Evolutionary conservation across 2,329 filamentous ascomycete genomes (phyloP).

Genomic region (Ascochyta viciae-villosae): DNA sequence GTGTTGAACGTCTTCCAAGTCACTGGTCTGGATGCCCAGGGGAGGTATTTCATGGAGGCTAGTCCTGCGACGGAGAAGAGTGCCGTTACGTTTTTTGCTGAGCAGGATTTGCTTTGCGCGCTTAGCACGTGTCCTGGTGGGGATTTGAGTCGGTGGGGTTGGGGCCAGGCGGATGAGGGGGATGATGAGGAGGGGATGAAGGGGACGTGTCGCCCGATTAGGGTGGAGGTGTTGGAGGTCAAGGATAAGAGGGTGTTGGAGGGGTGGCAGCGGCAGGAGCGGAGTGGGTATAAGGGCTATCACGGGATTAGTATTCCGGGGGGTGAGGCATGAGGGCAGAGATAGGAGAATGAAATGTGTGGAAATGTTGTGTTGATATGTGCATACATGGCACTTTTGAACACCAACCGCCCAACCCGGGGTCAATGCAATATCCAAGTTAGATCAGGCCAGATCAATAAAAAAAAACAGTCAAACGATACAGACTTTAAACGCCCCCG

Average conservation of each 20-base stretch:
- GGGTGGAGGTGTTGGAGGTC: conserved; percentile 74
- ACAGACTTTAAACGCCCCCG: conserved; percentile 18
- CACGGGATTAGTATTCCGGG: conserved; percentile 68
- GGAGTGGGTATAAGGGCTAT: conserved; percentile 67
- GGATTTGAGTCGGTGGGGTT: conserved; percentile 82
- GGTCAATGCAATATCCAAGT: too few relatives aligned
- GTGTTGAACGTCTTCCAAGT: conserved; percentile 89
- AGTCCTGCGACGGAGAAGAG: conserved; percentile 39
- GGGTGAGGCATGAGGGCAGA: conserved; percentile 40
- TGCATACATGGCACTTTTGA: background rate
- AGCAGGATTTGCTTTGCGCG: conserved; percentile 74
- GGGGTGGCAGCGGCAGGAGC: conserved; percentile 69
- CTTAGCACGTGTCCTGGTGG: conserved; percentile 78
- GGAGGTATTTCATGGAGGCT: conserved; percentile 62
- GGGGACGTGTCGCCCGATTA: conserved; percentile 72
- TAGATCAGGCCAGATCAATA: background rate
- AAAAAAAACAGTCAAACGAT: background rate
- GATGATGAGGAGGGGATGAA: conserved; percentile 62
- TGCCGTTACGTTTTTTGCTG: conserved; percentile 79
- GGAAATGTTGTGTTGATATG: too few relatives aligned
- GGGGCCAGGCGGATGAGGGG: conserved; percentile 61
- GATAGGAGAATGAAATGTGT: too few relatives aligned
- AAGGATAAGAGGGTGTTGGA: conserved; percentile 52
- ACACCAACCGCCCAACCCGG: background rate
- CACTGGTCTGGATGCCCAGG: conserved; percentile 71